These are phyloP conservation scores for Penicillium crystallinum DNA, from an alignment of 495 filamentous ascomycete species.

Conservation along the genomic window DNA sequence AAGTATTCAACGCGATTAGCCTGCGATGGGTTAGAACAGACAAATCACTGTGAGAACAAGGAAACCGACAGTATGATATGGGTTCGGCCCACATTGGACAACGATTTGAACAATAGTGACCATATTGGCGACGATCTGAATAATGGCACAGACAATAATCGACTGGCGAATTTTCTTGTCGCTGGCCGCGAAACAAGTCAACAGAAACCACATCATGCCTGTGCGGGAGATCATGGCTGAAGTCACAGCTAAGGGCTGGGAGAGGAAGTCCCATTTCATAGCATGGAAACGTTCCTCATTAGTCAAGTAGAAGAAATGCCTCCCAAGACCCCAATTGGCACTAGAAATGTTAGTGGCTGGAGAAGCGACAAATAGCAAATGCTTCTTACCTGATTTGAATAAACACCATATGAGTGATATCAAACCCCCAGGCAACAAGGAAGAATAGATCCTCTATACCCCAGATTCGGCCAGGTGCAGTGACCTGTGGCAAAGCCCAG, in stretches of 20 bases:
- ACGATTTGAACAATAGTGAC: conserved; percentile 33
- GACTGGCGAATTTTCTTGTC: conserved; percentile 24
- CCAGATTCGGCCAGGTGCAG: conserved; percentile 30
- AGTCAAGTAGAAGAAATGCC: conserved; percentile 27
- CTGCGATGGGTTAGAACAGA: conserved; percentile 12
- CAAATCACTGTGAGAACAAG: neutral
- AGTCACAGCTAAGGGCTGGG: conserved; percentile 39
- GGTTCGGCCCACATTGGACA: conserved; percentile 35
- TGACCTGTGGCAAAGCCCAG: conserved; percentile 32
- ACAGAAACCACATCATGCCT: conserved; percentile 38
- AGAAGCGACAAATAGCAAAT: neutral
- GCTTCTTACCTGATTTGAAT: conserved; percentile 29
- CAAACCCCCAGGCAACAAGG: conserved; percentile 25
- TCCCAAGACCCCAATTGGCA: conserved; percentile 29
- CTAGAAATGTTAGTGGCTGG: conserved; percentile 11
- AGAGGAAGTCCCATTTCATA: conserved; percentile 32
- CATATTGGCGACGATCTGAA: conserved; percentile 32
- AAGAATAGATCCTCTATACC: conserved; percentile 34
- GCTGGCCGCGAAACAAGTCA: conserved; percentile 32
- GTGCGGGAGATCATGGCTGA: conserved; percentile 39
- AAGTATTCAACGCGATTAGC: conserved; percentile 29
- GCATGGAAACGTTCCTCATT: conserved; percentile 14
- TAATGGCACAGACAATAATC: conserved; percentile 27
- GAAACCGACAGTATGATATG: conserved; percentile 22
- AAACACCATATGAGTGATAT: conserved; percentile 29